Evolutionary conservation across 2,329 filamentous ascomycete species (phyloP).

Genomic region (Pyrenophora tritici-repentis): DNA sequence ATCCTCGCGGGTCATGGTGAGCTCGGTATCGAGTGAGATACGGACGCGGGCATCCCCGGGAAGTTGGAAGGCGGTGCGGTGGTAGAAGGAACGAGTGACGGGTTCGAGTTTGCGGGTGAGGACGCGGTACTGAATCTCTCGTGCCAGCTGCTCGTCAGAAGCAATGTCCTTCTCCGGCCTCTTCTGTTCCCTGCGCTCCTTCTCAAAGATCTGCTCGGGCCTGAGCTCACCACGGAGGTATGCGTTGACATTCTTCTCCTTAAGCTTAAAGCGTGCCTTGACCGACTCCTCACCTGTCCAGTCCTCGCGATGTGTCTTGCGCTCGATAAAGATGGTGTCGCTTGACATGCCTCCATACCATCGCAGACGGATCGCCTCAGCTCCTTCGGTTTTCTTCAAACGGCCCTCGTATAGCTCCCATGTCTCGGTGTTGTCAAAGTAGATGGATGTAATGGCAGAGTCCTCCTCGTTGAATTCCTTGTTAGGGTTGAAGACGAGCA

Average conservation of each 20-base stretch:
- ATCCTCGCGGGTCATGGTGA: constrained; percentile 94
- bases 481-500: constrained; percentile 94
- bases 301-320: constrained; percentile 97
- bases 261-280: constrained; percentile 91
- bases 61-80: constrained; percentile 96
- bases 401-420: constrained; percentile 95
- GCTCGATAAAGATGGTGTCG: constrained; percentile 94
- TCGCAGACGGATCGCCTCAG: constrained; percentile 90
- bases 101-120: constrained; percentile 85
- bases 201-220: constrained; percentile 90
- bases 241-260: constrained; percentile 96
- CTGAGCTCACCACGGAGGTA: constrained; percentile 85
- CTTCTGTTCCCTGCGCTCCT: constrained; percentile 92
- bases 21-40: constrained; percentile 93
- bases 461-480: constrained; percentile 94
- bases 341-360: constrained; percentile 98
- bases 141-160: constrained; percentile 85
- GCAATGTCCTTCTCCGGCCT: constrained; percentile 90
- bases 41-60: constrained; percentile 94
- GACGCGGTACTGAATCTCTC: constrained; percentile 91
- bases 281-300: constrained; percentile 99
- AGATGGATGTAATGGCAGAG: constrained; percentile 95
- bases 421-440: constrained; percentile 92
- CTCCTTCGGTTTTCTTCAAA: constrained; percentile 95
- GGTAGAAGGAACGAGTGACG: constrained; percentile 95